A percentile compares a stretch with the other conserved stretches of the same genome.
These are phyloP conservation scores for Coemansia sp. DNA, from an alignment of 371 early-diverging fungal genomes.

Conservation along the genomic window DNA sequence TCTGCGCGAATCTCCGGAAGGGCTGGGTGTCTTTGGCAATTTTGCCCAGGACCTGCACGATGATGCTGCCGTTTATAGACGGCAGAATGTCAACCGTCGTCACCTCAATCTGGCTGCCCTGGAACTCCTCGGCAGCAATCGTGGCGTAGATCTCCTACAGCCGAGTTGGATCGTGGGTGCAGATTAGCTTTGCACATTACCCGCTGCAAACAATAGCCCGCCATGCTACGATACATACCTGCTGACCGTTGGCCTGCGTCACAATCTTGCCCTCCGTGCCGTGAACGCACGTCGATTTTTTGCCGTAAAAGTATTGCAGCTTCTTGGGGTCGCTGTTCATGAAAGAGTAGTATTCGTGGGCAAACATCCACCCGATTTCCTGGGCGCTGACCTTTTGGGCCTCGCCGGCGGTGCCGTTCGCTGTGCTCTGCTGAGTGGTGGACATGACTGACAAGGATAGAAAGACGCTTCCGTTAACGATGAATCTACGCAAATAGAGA, in stretches of 20 bases:
- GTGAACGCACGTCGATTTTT: conserved; percentile 74
- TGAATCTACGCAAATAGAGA: conserved; percentile 5
- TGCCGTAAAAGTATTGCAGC: conserved; percentile 87
- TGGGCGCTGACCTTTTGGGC: conserved; percentile 50
- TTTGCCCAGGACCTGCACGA: conserved; percentile 91
- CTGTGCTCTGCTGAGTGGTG: conserved; percentile 28
- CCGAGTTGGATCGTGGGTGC: not conserved
- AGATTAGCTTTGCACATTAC: not conserved
- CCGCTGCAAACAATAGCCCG: not conserved
- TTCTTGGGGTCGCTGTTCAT: conserved; percentile 80
- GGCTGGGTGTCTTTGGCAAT: conserved; percentile 79
- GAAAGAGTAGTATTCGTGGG: conserved; percentile 93
- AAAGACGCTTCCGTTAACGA: conserved; percentile 4
- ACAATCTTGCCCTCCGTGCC: conserved; percentile 81
- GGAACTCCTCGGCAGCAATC: conserved; percentile 71
- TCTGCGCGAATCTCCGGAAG: conserved; percentile 87
- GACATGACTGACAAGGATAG: conserved; percentile 22
- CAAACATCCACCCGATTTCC: conserved; percentile 92
- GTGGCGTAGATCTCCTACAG: conserved; percentile 73
- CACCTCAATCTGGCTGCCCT: conserved; percentile 82
- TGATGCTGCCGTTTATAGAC: conserved; percentile 75
- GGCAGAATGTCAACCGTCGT: conserved; percentile 86
- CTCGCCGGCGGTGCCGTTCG: conserved; percentile 24
- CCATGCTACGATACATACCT: conserved; percentile 55
- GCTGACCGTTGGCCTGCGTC: conserved; percentile 64